A percentile compares a stretch with the other conserved stretches of the same genome.
Evolutionary conservation across 2,329 filamentous ascomycete genomes (phyloP).

Genomic region (Aquanectria penicillioides): DNA sequence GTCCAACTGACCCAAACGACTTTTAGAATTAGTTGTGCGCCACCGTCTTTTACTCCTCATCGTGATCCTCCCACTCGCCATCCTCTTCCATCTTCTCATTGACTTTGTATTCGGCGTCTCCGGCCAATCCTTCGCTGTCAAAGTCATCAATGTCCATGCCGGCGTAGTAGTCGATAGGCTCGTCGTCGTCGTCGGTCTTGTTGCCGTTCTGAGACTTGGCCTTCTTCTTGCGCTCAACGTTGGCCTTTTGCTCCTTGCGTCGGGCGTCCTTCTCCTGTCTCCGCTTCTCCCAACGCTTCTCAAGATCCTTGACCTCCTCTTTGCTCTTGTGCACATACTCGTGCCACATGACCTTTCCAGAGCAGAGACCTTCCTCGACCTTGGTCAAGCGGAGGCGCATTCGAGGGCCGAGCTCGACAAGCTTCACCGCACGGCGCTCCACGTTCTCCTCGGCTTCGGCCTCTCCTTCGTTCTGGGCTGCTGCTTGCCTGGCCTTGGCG

Average conservation of each 20-base stretch:
- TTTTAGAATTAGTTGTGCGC: slow-evolving; percentile 35
- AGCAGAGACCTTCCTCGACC: slow-evolving; percentile 92
- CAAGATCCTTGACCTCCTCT: slow-evolving; percentile 79
- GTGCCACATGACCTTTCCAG: slow-evolving; percentile 96
- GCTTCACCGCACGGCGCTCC: slow-evolving; percentile 87
- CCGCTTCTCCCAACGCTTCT: slow-evolving; percentile 83
- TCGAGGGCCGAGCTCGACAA: slow-evolving; percentile 91
- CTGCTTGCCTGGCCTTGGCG: slow-evolving; percentile 58
- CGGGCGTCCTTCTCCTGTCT: slow-evolving; percentile 84
- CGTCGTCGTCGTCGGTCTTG: slow-evolving; percentile 48
- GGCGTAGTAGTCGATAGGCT: slow-evolving; percentile 55
- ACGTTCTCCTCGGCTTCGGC: slow-evolving; percentile 66
- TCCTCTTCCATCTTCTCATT: slow-evolving; percentile 61
- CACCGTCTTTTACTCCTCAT: slow-evolving; percentile 49
- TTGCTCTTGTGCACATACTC: slow-evolving; percentile 89
- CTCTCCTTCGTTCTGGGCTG: slow-evolving; percentile 51
- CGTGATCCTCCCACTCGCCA: slow-evolving; percentile 63
- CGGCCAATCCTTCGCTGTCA: slow-evolving; percentile 62
- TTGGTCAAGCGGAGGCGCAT: slow-evolving; percentile 92
- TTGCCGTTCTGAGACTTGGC: slow-evolving; percentile 54
- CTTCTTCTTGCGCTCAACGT: slow-evolving; percentile 84
- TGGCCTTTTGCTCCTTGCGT: slow-evolving; percentile 85
- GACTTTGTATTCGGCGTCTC: slow-evolving; percentile 59
- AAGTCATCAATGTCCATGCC: slow-evolving; percentile 59
- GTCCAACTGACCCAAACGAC: slow-evolving; percentile 3